phyloP scores from a whole-genome alignment of 2,329 filamentous ascomycete genomes.

The Graphilbum ipis-grandicollis region DNA sequence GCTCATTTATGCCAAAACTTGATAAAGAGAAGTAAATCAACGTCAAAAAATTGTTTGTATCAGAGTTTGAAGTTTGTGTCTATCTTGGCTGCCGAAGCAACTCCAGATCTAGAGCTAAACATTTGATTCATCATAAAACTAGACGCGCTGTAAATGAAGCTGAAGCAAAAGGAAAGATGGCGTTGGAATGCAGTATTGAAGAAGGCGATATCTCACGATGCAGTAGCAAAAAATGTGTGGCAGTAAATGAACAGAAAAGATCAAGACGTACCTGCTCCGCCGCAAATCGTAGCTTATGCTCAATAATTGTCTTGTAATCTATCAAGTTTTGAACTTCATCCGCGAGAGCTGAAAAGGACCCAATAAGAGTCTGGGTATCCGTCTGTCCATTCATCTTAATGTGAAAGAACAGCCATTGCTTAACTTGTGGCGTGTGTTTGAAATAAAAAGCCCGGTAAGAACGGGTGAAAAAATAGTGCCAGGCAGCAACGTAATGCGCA shows the following conservation, averaged over 20 bases:
- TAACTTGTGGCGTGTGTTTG: not conserved
- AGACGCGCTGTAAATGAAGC: no score
- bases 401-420: not conserved
- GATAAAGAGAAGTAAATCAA: slow-evolving; percentile 5
- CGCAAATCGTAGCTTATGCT: slow-evolving; percentile 49
- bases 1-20: no score
- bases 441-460: not conserved
- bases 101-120: slow-evolving; percentile 78
- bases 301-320: slow-evolving; percentile 46
- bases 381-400: slow-evolving; percentile 24
- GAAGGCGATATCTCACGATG: not conserved
- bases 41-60: slow-evolving; percentile 14
- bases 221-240: no score
- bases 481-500: no score
- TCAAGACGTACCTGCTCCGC: slow-evolving; percentile 41
- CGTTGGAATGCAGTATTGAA: no score
- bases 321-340: slow-evolving; percentile 46
- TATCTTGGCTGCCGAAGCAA: slow-evolving; percentile 42
- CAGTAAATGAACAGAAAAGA: not conserved
- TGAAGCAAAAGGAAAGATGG: no score
- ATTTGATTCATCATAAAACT: slow-evolving; percentile 20
- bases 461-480: not conserved
- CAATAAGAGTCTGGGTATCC: slow-evolving; percentile 39
- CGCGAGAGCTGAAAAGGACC: slow-evolving; percentile 47
- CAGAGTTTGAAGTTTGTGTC: slow-evolving; percentile 34